Base-by-base conservation (phyloP, 306 rosid species). In the Argentina anserina region DNA sequence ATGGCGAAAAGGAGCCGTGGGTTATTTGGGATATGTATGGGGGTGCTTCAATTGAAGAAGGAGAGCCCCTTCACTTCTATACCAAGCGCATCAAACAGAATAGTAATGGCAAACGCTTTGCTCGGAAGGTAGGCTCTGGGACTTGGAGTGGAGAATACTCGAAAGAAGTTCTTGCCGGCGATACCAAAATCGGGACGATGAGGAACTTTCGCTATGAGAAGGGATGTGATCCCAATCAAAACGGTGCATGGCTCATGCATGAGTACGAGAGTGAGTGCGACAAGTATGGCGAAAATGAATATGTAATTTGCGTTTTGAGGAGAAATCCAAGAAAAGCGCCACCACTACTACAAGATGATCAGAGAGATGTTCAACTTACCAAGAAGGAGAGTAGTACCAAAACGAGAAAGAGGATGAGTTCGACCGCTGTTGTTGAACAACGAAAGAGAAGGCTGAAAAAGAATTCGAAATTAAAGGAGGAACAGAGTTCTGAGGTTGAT, bases 121-220 rank as follows among this genome's bases (percentile, higher is more conserved):
- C 12, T 14, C 10, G 40, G 5, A 60, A 17, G 40, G 40, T 31
- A 6, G 39, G 65, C 21, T 15, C 40, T 4, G 65, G 65, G 2
- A 60, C 65, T 3, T 60, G 65, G 65, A 60, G 65, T 0, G 65
- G 65, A 33, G 65, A 60, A 23, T 60, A 60, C 20, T 59, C 64
- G 18, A 15, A 7, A 14, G 37, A 58, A 0, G 37, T 59, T 53
- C 31, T 53, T 2, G 39, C n/a, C 6, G 3, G 39, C 21, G 3
- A 28, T 12, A 29, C 65, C 37, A 31, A 6, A 15, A 59, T 59
- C 3, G 65, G 65, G 37, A 60, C 65, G 7, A 15, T 15, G 65
- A 60, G 40, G 40, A 29, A 60, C 23, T 60, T 60, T 15, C 21
- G 65, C 23, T 60, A 60, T 15, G 65, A 60, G 40, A 59, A 17